phyloP scores from a whole-genome alignment of 1,284 basidiomycete genomes.

The Puccinia polysora region DNA sequence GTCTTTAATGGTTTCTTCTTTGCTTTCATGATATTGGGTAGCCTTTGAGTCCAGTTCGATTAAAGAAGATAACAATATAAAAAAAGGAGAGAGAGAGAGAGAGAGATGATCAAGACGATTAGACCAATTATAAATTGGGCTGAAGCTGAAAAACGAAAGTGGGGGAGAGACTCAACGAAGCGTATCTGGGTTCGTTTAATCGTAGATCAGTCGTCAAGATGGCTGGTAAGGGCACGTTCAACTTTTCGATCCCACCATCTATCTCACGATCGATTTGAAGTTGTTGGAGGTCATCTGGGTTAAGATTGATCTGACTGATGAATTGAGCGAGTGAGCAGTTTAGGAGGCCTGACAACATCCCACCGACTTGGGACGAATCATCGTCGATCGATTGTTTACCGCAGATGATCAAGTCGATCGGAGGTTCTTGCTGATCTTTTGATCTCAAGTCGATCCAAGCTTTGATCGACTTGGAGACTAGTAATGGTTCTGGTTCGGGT shows the following conservation, averaged over 20 bases:
- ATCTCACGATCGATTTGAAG: constrained; percentile 82
- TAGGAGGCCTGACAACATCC: constrained; percentile 91
- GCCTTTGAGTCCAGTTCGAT: constrained; percentile 55
- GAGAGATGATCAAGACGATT: too few species aligned
- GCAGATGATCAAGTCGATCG: constrained; percentile 78
- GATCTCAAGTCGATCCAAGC: constrained; percentile 65
- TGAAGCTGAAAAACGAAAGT: background rate
- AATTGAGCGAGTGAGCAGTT: constrained; percentile 94
- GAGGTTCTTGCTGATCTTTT: constrained; percentile 59
- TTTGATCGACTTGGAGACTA: constrained; percentile 76
- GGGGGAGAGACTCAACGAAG: constrained; percentile 81
- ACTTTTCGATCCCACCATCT: constrained; percentile 84
- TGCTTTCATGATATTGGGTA: constrained; percentile 60
- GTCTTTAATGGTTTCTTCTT: constrained; percentile 98
- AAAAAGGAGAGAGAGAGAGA: constrained; percentile 4
- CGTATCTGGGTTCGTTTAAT: constrained; percentile 77
- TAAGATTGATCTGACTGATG: constrained; percentile 78
- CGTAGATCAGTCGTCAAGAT: constrained; percentile 90
- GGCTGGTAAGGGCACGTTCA: constrained; percentile 74
- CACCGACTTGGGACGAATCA: constrained; percentile 92
- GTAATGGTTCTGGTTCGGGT: constrained; percentile 71
- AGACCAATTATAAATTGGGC: background rate
- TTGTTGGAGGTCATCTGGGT: constrained; percentile 60
- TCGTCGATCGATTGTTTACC: constrained; percentile 99
- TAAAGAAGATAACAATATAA: constrained; percentile 58